Evolutionary conservation across 2,329 filamentous ascomycete species (phyloP).

Genomic region (Colletotrichum godetiae): DNA sequence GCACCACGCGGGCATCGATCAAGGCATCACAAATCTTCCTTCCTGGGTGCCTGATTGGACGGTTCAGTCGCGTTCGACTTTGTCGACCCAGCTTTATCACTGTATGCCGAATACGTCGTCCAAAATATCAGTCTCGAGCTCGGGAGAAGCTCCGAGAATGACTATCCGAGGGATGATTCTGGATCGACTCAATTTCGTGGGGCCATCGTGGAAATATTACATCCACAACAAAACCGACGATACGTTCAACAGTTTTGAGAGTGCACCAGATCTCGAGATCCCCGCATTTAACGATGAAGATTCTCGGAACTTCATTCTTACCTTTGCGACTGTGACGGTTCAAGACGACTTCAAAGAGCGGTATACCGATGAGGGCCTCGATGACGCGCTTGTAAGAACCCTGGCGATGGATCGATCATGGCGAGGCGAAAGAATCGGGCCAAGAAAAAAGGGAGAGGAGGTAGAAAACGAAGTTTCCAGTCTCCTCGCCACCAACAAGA

Average conservation of each 20-base stretch:
- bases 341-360: neutral
- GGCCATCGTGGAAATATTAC: conserved; percentile 19
- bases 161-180: neutral
- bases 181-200: neutral
- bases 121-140: neutral
- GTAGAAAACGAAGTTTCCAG: no score
- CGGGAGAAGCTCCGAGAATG: neutral
- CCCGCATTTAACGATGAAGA: conserved; percentile 23
- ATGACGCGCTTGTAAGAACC: conserved; percentile 12
- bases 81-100: conserved; percentile 3
- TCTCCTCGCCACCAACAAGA: neutral
- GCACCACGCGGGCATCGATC: conserved; percentile 16
- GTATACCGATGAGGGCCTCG: neutral
- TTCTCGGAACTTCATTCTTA: conserved; percentile 13
- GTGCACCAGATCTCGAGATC: neutral
- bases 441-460: neutral
- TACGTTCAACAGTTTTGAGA: neutral
- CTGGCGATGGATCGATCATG: conserved; percentile 14
- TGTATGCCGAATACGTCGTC: neutral
- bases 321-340: neutral
- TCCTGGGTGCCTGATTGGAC: conserved; percentile 28
- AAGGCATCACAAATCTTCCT: neutral
- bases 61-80: neutral
- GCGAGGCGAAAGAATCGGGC: neutral
- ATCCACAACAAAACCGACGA: neutral